phyloP scores from a whole-genome alignment of 495 filamentous ascomycete species.

The Massariosphaeria phaeospora region DNA sequence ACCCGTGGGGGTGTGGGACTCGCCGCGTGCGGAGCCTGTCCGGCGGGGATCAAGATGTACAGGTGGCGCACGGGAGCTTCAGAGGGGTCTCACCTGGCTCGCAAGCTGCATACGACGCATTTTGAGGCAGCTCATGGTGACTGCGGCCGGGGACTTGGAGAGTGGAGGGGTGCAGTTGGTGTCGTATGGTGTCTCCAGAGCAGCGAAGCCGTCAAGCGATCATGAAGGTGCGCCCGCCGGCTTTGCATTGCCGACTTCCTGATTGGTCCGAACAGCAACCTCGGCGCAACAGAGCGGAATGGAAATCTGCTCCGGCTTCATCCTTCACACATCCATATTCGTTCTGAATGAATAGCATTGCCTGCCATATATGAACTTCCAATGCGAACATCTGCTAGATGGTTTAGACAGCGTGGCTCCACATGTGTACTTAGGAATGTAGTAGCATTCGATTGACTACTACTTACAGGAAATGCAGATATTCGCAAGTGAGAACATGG shows the following conservation, averaged over 20 bases:
- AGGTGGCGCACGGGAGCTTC: neutral
- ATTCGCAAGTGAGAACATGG: no score
- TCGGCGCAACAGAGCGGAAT: slow-evolving; percentile 7
- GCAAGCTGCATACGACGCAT: slow-evolving; percentile 32
- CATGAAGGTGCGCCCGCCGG: neutral
- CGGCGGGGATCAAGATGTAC: slow-evolving; percentile 9
- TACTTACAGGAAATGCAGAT: no score
- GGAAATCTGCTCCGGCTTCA: neutral
- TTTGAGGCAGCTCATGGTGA: slow-evolving; percentile 34
- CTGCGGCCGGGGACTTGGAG: slow-evolving; percentile 13
- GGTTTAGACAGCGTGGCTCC: no score
- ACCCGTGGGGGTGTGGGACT: slow-evolving; percentile 17
- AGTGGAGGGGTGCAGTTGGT: slow-evolving; percentile 13
- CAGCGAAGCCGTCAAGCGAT: neutral
- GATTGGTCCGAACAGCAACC: slow-evolving; percentile 23
- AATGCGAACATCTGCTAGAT: no score
- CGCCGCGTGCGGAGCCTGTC: slow-evolving; percentile 18
- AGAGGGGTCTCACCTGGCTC: slow-evolving; percentile 28
- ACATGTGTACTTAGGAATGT: no score
- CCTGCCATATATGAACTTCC: no score
- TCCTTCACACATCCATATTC: no score
- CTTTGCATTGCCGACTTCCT: slow-evolving; percentile 1
- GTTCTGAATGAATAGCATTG: no score
- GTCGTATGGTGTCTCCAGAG: neutral
- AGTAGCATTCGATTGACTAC: no score